These are phyloP conservation scores for Zymoseptoria brevis DNA, from an alignment of 2,329 filamentous ascomycete genomes.

Conservation along the genomic window DNA sequence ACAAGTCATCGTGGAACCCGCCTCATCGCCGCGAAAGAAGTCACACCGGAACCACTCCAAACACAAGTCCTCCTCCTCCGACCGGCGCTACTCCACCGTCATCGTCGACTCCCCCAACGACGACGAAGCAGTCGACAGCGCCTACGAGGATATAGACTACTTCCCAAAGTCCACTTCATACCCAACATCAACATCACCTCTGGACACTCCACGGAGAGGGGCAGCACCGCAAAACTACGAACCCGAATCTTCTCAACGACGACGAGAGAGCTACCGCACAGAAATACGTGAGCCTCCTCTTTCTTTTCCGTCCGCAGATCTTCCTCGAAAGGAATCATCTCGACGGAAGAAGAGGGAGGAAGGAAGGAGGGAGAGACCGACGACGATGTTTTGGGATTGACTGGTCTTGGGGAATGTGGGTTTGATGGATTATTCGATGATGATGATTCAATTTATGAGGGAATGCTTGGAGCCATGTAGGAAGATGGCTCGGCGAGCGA, in stretches of 20 bases:
- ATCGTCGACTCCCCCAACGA: conserved; percentile 7
- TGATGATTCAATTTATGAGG: too few relatives aligned
- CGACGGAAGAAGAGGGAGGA: background rate
- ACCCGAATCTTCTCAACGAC: background rate
- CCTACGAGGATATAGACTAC: background rate
- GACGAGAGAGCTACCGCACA: conserved; percentile 8
- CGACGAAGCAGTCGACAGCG: conserved; percentile 6
- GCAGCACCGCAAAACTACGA: conserved; percentile 5
- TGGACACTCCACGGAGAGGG: conserved; percentile 12
- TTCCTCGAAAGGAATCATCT: background rate
- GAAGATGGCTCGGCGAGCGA: too few relatives aligned
- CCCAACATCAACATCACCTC: background rate
- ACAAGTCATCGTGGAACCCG: conserved; percentile 11
- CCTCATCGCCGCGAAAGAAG: conserved; percentile 1
- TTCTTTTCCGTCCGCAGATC: background rate
- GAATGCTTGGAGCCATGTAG: too few relatives aligned
- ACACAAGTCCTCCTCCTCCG: conserved; percentile 3
- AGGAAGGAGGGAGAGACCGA: background rate
- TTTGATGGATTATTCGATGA: background rate
- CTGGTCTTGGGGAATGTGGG: background rate
- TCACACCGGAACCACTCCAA: conserved; percentile 4
- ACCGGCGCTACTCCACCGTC: conserved; percentile 14
- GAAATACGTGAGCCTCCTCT: conserved; percentile 14
- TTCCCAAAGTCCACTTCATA: background rate
- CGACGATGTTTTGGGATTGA: background rate